Percentiles rank a stretch among this genome's conserved stretches.
These are phyloP conservation scores for Pochonia chlamydosporia DNA, from an alignment of 2,329 filamentous ascomycete species.

Conservation along the genomic window DNA sequence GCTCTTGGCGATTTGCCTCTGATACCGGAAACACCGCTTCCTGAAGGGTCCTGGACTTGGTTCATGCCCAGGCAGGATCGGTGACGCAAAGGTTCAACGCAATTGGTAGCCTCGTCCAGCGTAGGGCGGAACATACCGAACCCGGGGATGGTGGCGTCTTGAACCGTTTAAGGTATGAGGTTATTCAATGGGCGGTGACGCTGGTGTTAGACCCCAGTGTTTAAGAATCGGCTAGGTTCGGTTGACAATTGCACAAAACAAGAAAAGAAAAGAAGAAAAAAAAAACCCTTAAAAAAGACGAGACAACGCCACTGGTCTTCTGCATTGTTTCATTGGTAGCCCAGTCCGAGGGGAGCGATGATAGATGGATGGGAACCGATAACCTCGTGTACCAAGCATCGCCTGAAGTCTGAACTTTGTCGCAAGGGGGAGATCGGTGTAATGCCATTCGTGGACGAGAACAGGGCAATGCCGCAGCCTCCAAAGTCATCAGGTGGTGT, in stretches of 20 bases:
- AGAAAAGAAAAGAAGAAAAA: neutral
- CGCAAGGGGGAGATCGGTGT: neutral
- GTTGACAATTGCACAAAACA: neutral
- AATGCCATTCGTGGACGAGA: constrained; percentile 4
- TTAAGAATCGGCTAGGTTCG: neutral
- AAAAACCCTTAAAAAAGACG: neutral
- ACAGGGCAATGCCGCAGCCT: neutral
- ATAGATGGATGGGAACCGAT: neutral
- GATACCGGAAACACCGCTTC: constrained; percentile 2
- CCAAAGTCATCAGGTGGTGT: too few relatives aligned
- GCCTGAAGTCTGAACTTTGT: neutral
- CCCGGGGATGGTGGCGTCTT: neutral
- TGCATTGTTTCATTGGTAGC: neutral
- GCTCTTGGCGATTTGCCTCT: constrained; percentile 1
- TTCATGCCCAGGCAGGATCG: neutral
- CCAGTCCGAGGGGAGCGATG: neutral
- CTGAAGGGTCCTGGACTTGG: neutral
- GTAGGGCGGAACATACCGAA: neutral
- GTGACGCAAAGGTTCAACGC: neutral
- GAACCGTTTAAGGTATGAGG: neutral
- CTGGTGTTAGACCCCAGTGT: neutral
- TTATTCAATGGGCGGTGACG: neutral
- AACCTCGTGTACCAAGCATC: neutral
- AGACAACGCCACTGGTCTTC: neutral
- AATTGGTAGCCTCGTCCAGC: neutral